These are phyloP conservation scores for Bruguiera hainesii DNA, from an alignment of 441 rosid genomes.

Conservation along the genomic window DNA sequence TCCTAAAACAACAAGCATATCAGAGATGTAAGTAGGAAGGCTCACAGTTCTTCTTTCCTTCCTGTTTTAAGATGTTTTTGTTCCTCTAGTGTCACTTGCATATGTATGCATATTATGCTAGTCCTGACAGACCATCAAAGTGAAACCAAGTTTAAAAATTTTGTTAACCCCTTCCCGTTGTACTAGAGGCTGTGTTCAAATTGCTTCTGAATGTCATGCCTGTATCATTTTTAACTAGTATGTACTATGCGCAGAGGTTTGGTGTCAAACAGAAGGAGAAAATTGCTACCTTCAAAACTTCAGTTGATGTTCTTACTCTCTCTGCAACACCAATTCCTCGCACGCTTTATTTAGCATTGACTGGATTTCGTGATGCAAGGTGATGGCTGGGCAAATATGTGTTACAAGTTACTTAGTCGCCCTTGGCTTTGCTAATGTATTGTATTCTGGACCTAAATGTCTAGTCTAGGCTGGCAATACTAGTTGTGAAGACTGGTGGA, in stretches of 20 bases:
- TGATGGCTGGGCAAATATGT: slow-evolving; percentile 26
- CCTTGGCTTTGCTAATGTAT: slow-evolving; percentile 8
- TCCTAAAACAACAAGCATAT: too few relatives aligned
- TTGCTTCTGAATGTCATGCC: slow-evolving; percentile 18
- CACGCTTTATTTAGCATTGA: slow-evolving; percentile 91
- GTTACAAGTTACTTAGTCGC: slow-evolving; percentile 4
- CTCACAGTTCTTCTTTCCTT: too few relatives aligned
- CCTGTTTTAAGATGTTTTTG: too few relatives aligned
- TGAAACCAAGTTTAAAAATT: not conserved
- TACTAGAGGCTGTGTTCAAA: slow-evolving; percentile 1
- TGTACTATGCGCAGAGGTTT: slow-evolving; percentile 60
- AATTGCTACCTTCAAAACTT: slow-evolving; percentile 94
- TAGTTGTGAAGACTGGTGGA: not conserved
- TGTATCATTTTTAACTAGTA: slow-evolving; percentile 25
- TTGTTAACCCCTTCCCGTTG: not conserved
- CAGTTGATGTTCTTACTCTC: slow-evolving; percentile 94
- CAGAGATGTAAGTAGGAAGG: too few relatives aligned
- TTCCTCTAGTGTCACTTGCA: too few relatives aligned
- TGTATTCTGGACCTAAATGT: slow-evolving; percentile 5
- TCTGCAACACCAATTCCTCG: slow-evolving; percentile 99
- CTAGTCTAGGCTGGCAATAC: slow-evolving; percentile 11
- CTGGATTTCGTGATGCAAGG: slow-evolving; percentile 99
- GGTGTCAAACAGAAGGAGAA: slow-evolving; percentile 99
- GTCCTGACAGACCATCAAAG: too few relatives aligned
- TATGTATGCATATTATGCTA: too few relatives aligned